phyloP scores from a whole-genome alignment of 2,329 filamentous ascomycete genomes.

The Zarea fungicola region DNA sequence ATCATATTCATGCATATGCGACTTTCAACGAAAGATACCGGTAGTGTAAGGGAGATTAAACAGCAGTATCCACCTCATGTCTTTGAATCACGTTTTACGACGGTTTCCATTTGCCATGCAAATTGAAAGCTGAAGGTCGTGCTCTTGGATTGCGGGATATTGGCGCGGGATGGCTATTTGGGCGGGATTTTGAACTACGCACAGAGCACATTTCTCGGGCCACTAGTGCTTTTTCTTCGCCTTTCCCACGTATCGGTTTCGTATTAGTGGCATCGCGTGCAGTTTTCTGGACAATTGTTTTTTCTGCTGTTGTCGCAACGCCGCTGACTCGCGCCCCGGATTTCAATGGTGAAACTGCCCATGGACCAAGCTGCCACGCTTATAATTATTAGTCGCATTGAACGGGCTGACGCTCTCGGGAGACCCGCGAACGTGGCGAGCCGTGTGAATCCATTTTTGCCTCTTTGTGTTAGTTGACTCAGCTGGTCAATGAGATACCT shows the following conservation, averaged over 20 bases:
- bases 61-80: not conserved
- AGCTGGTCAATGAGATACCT: not conserved
- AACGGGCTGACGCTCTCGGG: conserved; percentile 4
- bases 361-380: not conserved
- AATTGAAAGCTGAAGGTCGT: conserved; percentile 4
- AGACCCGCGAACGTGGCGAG: conserved; percentile 13
- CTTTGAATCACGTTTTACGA: not conserved
- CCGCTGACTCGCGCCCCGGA: conserved; percentile 7
- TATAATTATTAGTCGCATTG: too few species aligned
- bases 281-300: not conserved
- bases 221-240: conserved; percentile 5
- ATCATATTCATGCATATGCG: too few species aligned
- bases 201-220: conserved; percentile 5
- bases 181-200: not conserved
- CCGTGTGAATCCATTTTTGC: conserved; percentile 5
- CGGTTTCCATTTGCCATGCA: not conserved
- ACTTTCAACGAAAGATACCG: too few species aligned
- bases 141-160: too few species aligned
- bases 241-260: not conserved
- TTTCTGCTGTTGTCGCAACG: too few species aligned
- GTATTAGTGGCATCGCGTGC: not conserved
- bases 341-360: conserved; percentile 6
- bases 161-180: too few species aligned
- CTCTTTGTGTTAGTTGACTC: conserved; percentile 2
- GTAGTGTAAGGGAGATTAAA: too few species aligned